Percentiles rank a stretch among this genome's conserved stretches.
phyloP scores from a whole-genome alignment of 169 alveolate species.

The Condylostoma magnum region DNA sequence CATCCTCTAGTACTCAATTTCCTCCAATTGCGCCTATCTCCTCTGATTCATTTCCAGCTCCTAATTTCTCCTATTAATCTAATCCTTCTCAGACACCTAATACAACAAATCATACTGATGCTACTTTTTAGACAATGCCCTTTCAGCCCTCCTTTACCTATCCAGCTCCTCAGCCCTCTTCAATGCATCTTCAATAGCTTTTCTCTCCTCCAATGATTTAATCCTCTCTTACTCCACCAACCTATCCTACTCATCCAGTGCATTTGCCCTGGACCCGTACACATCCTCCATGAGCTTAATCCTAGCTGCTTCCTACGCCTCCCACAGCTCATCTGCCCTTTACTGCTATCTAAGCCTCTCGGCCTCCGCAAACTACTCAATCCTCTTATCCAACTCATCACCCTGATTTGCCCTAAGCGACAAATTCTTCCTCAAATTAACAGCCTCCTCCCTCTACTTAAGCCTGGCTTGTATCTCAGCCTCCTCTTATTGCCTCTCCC shows the following conservation, averaged over 20 bases:
- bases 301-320: slow-evolving; percentile 48
- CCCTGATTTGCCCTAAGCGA: slow-evolving; percentile 33
- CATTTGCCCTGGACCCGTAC: slow-evolving; percentile 43
- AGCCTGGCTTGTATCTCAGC: slow-evolving; percentile 36
- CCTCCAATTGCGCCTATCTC: slow-evolving; percentile 59
- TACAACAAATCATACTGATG: slow-evolving; percentile 42
- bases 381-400: slow-evolving; percentile 36
- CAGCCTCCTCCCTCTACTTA: slow-evolving; percentile 45
- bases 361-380: slow-evolving; percentile 42
- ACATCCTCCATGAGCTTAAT: slow-evolving; percentile 48
- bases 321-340: slow-evolving; percentile 44
- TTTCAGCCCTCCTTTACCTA: neutral
- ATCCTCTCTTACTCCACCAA: slow-evolving; percentile 1
- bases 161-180: slow-evolving; percentile 34
- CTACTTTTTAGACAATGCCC: slow-evolving; percentile 24
- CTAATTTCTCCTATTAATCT: slow-evolving; percentile 26
- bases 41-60: slow-evolving; percentile 51
- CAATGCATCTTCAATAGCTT: slow-evolving; percentile 27
- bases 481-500: slow-evolving; percentile 32
- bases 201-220: slow-evolving; percentile 21
- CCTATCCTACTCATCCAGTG: slow-evolving; percentile 12
- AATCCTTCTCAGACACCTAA: slow-evolving; percentile 49
- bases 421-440: slow-evolving; percentile 35
- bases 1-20: slow-evolving; percentile 42
- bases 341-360: slow-evolving; percentile 48